Evolutionary conservation across 2,329 filamentous ascomycete species (phyloP).

Genomic region (Cercospora berteroae): DNA sequence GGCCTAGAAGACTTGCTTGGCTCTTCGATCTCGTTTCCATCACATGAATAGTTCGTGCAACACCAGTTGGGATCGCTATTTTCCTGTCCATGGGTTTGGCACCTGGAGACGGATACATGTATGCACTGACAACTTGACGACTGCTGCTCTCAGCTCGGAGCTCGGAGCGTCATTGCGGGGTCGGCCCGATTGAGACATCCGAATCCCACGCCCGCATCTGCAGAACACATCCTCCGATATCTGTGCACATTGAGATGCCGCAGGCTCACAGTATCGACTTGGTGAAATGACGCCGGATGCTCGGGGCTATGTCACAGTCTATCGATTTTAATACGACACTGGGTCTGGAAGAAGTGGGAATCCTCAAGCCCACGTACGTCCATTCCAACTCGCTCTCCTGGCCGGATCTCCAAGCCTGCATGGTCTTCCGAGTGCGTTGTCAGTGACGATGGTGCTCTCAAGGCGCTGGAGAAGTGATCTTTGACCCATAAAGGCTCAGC

Average conservation of each 20-base stretch:
- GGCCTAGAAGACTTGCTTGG: slow-evolving; percentile 20
- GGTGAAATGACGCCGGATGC: not conserved
- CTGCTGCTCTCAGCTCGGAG: not conserved
- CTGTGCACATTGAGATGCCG: not conserved
- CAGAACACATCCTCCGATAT: not conserved
- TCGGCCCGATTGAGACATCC: not conserved
- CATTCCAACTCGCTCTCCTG: no score
- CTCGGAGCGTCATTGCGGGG: not conserved
- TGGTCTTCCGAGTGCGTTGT: not conserved
- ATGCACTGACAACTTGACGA: not conserved
- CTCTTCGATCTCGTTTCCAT: not conserved
- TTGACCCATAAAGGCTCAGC: not conserved
- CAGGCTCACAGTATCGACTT: not conserved
- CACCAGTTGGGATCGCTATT: not conserved
- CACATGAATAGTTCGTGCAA: not conserved
- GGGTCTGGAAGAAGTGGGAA: not conserved
- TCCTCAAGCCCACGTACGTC: not conserved
- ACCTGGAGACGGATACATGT: not conserved
- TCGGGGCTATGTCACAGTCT: not conserved
- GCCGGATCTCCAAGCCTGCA: not conserved
- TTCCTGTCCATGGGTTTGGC: not conserved
- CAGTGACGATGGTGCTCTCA: not conserved
- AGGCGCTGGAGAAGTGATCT: not conserved
- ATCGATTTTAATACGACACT: not conserved
- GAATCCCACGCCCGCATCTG: not conserved